A percentile compares a stretch with the other conserved stretches of the same genome.
phyloP scores from a whole-genome alignment of 2,329 filamentous ascomycete genomes.

The Curvularia verruculosa region DNA sequence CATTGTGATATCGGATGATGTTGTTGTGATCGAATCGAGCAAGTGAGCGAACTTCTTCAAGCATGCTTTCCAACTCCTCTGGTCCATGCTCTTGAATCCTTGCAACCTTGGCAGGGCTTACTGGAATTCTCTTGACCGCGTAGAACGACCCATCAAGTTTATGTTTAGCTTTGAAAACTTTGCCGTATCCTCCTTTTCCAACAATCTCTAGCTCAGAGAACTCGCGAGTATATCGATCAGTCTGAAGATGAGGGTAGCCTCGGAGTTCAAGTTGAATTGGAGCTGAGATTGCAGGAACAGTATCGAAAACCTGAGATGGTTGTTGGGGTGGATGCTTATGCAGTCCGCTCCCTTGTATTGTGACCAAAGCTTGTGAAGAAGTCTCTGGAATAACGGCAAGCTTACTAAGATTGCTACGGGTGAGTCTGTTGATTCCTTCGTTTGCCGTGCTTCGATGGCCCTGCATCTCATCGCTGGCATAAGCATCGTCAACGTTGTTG shows the following conservation, averaged over 20 bases:
- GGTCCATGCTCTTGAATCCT: conserved; percentile 60
- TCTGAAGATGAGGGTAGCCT: conserved; percentile 39
- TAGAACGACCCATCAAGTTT: conserved; percentile 67
- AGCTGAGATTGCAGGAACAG: conserved; percentile 22
- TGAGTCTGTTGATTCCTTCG: conserved; percentile 47
- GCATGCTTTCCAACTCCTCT: conserved; percentile 61
- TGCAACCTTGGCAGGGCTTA: conserved; percentile 60
- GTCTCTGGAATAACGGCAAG: conserved; percentile 28
- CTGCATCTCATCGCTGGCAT: conserved; percentile 49
- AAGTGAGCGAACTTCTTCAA: conserved; percentile 67
- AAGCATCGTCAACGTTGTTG: conserved; percentile 46
- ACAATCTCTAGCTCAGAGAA: conserved; percentile 57
- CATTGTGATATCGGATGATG: conserved; percentile 69
- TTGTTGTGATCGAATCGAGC: conserved; percentile 68
- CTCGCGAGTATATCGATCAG: conserved; percentile 42
- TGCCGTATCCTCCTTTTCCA: conserved; percentile 69
- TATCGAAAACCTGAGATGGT: conserved; percentile 20
- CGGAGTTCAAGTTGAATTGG: conserved; percentile 30
- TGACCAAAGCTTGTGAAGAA: conserved; percentile 33
- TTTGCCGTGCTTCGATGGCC: conserved; percentile 42
- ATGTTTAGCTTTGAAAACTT: conserved; percentile 67
- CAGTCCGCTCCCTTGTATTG: conserved; percentile 18
- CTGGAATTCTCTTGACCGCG: conserved; percentile 69
- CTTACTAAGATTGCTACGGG: conserved; percentile 33
- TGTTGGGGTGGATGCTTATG: conserved; percentile 15